Evolutionary conservation across 805 yeast species (phyloP).

Genomic region (Starmerella powellii): DNA sequence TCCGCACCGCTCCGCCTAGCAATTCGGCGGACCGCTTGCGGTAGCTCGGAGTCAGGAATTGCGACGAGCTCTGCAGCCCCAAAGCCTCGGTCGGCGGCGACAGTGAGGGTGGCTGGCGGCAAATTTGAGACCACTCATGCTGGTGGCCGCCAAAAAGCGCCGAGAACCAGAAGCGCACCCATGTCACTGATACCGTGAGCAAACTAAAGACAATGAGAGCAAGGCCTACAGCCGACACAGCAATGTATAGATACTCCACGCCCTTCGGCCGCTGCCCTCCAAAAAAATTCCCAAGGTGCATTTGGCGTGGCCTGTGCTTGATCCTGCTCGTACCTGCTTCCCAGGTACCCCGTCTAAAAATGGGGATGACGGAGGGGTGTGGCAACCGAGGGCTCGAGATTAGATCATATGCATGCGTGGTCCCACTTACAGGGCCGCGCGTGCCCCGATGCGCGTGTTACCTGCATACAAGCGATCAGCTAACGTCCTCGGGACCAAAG

Average conservation of each 20-base stretch:
- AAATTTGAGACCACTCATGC: neutral
- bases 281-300: too few relatives aligned
- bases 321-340: too few relatives aligned
- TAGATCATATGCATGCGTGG: too few relatives aligned
- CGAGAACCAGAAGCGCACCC: slow-evolving; percentile 3
- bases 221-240: neutral
- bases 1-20: slow-evolving; percentile 41
- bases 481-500: neutral
- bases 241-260: neutral
- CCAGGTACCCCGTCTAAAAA: too few relatives aligned
- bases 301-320: too few relatives aligned
- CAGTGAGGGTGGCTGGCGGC: slow-evolving; percentile 12
- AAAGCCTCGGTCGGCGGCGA: slow-evolving; percentile 1
- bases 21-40: slow-evolving; percentile 12
- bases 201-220: neutral
- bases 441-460: too few relatives aligned
- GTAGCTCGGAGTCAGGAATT: slow-evolving; percentile 13
- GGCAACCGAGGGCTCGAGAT: too few relatives aligned
- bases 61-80: slow-evolving; percentile 4
- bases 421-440: too few relatives aligned
- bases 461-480: neutral
- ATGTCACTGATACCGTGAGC: neutral
- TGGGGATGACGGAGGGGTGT: too few relatives aligned
- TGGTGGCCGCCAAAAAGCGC: neutral
- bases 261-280: neutral